Evolutionary conservation across 1,284 basidiomycete species (phyloP).

Genomic region (Ustilago esculenta): DNA sequence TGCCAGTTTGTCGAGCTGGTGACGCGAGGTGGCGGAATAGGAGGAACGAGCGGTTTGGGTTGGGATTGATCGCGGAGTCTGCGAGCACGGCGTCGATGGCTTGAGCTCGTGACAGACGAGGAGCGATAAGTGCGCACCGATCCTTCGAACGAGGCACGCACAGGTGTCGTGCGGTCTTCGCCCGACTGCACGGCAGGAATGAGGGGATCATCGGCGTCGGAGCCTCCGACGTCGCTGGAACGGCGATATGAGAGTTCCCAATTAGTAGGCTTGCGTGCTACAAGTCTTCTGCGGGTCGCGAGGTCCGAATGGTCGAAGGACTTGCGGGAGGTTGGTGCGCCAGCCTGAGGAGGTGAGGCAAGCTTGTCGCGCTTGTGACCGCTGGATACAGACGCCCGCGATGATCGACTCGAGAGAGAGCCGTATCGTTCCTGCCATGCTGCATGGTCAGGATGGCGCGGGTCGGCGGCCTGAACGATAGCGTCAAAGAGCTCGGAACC

Average conservation of each 20-base stretch:
- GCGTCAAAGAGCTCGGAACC: slow-evolving; percentile 41
- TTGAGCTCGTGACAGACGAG: slow-evolving; percentile 16
- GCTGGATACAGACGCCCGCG: slow-evolving; percentile 23
- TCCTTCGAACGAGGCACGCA: slow-evolving; percentile 28
- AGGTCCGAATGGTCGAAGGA: slow-evolving; percentile 26
- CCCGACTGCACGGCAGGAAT: neutral
- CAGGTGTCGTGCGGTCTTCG: slow-evolving; percentile 10
- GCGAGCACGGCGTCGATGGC: slow-evolving; percentile 19
- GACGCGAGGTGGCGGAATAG: slow-evolving; percentile 36
- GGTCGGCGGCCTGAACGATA: slow-evolving; percentile 43
- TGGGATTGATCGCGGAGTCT: slow-evolving; percentile 14
- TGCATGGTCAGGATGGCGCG: slow-evolving; percentile 34
- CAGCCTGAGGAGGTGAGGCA: neutral
- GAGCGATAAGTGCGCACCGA: slow-evolving; percentile 26
- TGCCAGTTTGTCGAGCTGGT: slow-evolving; percentile 42
- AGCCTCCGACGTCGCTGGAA: slow-evolving; percentile 11
- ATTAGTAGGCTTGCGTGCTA: slow-evolving; percentile 11
- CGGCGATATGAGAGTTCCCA: slow-evolving; percentile 8
- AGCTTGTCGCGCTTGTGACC: slow-evolving; percentile 15
- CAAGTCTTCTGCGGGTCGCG: slow-evolving; percentile 6
- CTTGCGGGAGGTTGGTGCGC: slow-evolving; percentile 7
- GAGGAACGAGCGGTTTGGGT: slow-evolving; percentile 32
- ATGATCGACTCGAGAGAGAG: slow-evolving; percentile 21
- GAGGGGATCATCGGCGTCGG: slow-evolving; percentile 34
- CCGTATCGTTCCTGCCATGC: slow-evolving; percentile 35